Conservation (phyloP, 2,329 filamentous ascomycete genomes). For the Cladophialophora yegresii region DNA sequence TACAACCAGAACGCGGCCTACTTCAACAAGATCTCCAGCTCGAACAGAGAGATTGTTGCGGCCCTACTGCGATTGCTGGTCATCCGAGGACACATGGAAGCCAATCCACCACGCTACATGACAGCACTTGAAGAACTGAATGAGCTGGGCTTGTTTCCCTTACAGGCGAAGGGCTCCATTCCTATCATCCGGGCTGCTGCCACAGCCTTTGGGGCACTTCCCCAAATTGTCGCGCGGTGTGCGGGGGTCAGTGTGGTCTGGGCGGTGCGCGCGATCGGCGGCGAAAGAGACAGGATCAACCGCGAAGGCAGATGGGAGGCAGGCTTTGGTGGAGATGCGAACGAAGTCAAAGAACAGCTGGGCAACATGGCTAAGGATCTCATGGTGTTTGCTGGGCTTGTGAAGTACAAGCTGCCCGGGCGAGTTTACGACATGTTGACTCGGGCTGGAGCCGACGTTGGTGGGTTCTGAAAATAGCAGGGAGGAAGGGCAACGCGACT, state of each 20-base stretch:
- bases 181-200: slow-evolving; percentile 76
- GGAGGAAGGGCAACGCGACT: background rate
- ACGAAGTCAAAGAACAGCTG: slow-evolving; percentile 35
- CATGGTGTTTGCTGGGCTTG: slow-evolving; percentile 89
- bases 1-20: slow-evolving; percentile 65
- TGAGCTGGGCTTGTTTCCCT: slow-evolving; percentile 34
- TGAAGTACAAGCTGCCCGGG: slow-evolving; percentile 85
- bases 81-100: slow-evolving; percentile 60
- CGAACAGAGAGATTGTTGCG: slow-evolving; percentile 61
- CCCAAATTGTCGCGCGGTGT: slow-evolving; percentile 81
- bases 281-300: slow-evolving; percentile 69
- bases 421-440: slow-evolving; percentile 86
- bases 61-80: slow-evolving; percentile 63
- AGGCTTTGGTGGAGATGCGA: slow-evolving; percentile 60
- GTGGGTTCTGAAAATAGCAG: slow-evolving; percentile 41
- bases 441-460: slow-evolving; percentile 70
- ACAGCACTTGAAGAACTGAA: slow-evolving; percentile 56
- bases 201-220: slow-evolving; percentile 74
- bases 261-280: slow-evolving; percentile 83
- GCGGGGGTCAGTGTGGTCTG: slow-evolving; percentile 90
- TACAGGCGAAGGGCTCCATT: slow-evolving; percentile 56
- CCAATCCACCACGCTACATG: slow-evolving; percentile 56
- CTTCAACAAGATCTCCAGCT: slow-evolving; percentile 59
- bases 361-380: slow-evolving; percentile 75
- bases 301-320: slow-evolving; percentile 69